Base-by-base conservation (phyloP, 2,329 filamentous ascomycete species). In the Chaetomium sp. region DNA sequence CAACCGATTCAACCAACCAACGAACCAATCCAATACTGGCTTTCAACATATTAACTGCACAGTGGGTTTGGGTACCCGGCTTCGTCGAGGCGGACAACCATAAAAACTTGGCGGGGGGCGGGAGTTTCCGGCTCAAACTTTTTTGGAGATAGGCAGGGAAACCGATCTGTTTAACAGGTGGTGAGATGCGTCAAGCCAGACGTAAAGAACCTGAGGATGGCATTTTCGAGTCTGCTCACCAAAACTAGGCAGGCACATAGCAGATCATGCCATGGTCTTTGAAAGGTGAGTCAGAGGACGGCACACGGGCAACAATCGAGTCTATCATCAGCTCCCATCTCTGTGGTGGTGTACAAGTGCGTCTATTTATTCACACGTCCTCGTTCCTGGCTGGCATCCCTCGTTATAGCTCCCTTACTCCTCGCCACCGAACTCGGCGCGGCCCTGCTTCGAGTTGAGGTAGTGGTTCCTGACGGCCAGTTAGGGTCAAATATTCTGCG, bases 381-480 rank as follows among this genome's bases (percentile, higher is more conserved):
- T 29, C 58, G 35, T 3, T 33, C 19, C n/a, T 12, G 8, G 19
- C 47, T n/a, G 33, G 27, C 27, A 45, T 25, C 55, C 57, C 38
- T 60, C 42, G 23, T 31, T 19, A 58, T 50, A 16, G 9, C 31
- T 25, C 47, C 38, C 64, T 77, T 80, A 82, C 74, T 81, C 80
- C 71, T 79, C 76, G 49, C 77, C 79, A 60, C 38, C 78, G 69
- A 80, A 80, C 80, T 84, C 82, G 65, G 81, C 82, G 72, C 88
- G 88, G 60, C 90, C 90, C 63, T 83, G 81, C 85, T 93, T 93
- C 72, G 89, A 92, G 85, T 92, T 91, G 74, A 91, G 82, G 81
- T 90, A 92, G 76, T 92, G 84, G 82, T 92, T 93, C 80, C 90
- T 93, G 57, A 12, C 6, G 29, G n/a, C 19, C 6, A 13, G 67